These are phyloP conservation scores for Wickerhamomyces sp. DNA, from an alignment of 1,139 yeast species.

Conservation along the genomic window DNA sequence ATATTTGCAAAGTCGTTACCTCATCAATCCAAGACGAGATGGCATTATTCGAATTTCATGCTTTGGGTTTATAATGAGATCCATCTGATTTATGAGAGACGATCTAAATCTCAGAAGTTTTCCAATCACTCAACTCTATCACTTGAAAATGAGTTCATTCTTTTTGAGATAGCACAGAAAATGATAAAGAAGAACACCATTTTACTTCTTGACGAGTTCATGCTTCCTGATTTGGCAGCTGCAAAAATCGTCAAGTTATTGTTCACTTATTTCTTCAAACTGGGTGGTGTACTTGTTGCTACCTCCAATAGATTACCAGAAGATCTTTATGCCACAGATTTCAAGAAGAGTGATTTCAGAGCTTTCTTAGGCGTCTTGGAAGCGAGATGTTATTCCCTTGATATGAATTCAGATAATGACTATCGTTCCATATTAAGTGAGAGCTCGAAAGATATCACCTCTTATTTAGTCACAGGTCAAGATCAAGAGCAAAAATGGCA, in stretches of 20 bases:
- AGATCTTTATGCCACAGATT: conserved; percentile 60
- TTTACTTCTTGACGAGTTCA: conserved; percentile 64
- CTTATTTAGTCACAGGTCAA: conserved; percentile 28
- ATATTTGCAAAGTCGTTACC: conserved; percentile 65
- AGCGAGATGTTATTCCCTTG: conserved; percentile 56
- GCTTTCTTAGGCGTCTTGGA: conserved; percentile 53
- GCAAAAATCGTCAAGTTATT: conserved; percentile 63
- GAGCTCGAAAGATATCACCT: conserved; percentile 23
- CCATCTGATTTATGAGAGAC: conserved; percentile 46
- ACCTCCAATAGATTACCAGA: conserved; percentile 70
- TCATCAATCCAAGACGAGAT: conserved; percentile 56
- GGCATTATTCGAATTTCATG: conserved; percentile 70
- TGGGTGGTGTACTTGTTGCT: conserved; percentile 72
- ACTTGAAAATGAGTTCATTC: conserved; percentile 57
- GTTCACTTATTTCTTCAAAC: conserved; percentile 62
- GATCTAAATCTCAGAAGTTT: conserved; percentile 25
- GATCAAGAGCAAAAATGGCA: background rate
- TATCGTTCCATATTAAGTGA: conserved; percentile 43
- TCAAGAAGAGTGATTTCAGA: conserved; percentile 53
- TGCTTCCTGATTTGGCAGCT: conserved; percentile 69
- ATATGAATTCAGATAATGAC: conserved; percentile 56
- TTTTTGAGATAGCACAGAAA: conserved; percentile 63
- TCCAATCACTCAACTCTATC: conserved; percentile 32
- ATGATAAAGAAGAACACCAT: conserved; percentile 57
- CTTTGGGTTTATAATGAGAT: conserved; percentile 63